Percentiles rank a stretch among this genome's conserved stretches.
Conservation (phyloP, 352 stramenopile genomes). For the Phytophthora ramorum region DNA sequence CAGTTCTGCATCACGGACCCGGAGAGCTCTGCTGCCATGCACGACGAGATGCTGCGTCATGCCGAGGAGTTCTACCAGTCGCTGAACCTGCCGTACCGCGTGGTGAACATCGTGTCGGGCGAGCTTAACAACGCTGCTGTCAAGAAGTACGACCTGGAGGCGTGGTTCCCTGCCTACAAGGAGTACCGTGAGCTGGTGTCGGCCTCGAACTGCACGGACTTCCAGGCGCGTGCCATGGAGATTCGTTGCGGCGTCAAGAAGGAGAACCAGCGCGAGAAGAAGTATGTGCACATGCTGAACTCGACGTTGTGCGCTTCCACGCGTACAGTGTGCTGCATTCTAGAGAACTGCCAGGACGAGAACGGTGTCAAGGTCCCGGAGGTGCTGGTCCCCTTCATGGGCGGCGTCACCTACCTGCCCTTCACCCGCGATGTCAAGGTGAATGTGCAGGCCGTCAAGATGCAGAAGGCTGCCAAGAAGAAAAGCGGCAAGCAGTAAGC, state of each 20-base stretch:
- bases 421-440: constrained; percentile 96
- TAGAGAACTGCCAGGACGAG: constrained; percentile 99
- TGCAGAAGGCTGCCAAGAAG: constrained; percentile 95
- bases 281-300: constrained; percentile 99
- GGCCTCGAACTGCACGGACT: constrained; percentile 99
- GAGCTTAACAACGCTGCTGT: constrained; percentile 99
- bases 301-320: constrained; percentile 98
- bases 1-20: constrained; percentile 98
- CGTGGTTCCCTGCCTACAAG: constrained; percentile 99
- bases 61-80: constrained; percentile 99
- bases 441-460: constrained; percentile 93
- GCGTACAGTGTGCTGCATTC: constrained; percentile 98
- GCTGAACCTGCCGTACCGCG: constrained; percentile 98
- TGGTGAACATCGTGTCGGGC: constrained; percentile 99
- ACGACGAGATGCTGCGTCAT: constrained; percentile 92
- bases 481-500: constrained; percentile 81
- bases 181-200: constrained; percentile 99
- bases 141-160: constrained; percentile 99
- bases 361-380: constrained; percentile 98
- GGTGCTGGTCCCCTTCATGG: constrained; percentile 98
- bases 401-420: constrained; percentile 97
- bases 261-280: constrained; percentile 94
- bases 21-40: constrained; percentile 93
- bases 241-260: constrained; percentile 98
- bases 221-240: constrained; percentile 97